These are phyloP conservation scores for Tolypocladium guangdongense DNA, from an alignment of 2,329 filamentous ascomycete genomes.

Conservation along the genomic window DNA sequence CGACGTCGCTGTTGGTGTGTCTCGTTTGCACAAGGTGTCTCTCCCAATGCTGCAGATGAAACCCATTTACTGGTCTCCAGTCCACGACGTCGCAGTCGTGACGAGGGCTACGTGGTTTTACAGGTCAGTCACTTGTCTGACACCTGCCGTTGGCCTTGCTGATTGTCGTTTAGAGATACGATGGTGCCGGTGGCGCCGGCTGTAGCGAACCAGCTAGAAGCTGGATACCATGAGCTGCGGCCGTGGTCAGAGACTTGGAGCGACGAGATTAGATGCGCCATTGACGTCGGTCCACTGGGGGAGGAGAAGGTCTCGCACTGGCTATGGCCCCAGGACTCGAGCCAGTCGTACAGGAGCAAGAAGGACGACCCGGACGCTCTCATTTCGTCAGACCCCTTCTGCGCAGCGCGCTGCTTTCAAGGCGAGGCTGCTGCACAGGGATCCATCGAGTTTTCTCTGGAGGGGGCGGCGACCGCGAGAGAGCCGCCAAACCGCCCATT, in stretches of 20 bases:
- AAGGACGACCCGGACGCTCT: slow-evolving; percentile 19
- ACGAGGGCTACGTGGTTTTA: slow-evolving; percentile 94
- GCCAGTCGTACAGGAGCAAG: slow-evolving; percentile 9
- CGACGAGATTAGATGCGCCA: slow-evolving; percentile 80
- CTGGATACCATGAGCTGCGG: slow-evolving; percentile 76
- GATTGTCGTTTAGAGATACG: slow-evolving; percentile 45
- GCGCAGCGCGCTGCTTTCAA: slow-evolving; percentile 46
- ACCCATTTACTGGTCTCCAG: slow-evolving; percentile 94
- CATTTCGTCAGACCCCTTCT: slow-evolving; percentile 45
- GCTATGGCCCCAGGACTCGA: slow-evolving; percentile 59
- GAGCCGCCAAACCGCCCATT: slow-evolving; percentile 47
- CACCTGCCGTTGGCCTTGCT: not conserved
- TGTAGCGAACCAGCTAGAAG: slow-evolving; percentile 84
- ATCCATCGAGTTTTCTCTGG: slow-evolving; percentile 23
- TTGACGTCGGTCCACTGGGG: slow-evolving; percentile 79
- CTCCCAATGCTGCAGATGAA: slow-evolving; percentile 80
- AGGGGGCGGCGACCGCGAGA: slow-evolving; percentile 22
- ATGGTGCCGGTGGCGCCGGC: slow-evolving; percentile 81
- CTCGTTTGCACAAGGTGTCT: slow-evolving; percentile 80
- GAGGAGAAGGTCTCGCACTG: slow-evolving; percentile 84
- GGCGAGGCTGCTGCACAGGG: slow-evolving; percentile 50
- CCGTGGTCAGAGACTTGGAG: slow-evolving; percentile 89
- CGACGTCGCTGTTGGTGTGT: slow-evolving; percentile 76
- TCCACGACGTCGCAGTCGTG: slow-evolving; percentile 79
- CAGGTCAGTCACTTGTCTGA: slow-evolving; percentile 31